phyloP scores from a whole-genome alignment of 179 eudicot species.

The Beta lomatogona region DNA sequence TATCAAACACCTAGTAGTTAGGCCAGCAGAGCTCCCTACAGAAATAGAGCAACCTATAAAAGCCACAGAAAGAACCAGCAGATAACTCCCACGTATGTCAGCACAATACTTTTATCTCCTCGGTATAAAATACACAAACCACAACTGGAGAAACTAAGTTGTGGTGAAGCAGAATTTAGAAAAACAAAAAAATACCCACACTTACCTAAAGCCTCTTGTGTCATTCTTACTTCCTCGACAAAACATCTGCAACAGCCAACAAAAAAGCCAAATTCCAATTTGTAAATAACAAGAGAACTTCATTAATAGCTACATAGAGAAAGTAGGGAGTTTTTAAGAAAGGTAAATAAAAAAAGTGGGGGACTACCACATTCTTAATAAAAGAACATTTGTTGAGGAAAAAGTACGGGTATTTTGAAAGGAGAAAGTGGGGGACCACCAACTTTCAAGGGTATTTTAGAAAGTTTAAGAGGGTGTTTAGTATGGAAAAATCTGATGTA shows the following conservation, averaged over 20 bases:
- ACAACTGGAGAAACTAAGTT: background rate
- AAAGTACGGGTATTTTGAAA: no score
- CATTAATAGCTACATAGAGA: no score
- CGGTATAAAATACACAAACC: background rate
- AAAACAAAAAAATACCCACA: background rate
- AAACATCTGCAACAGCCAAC: conserved; percentile 66
- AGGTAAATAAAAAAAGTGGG: no score
- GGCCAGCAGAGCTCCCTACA: background rate
- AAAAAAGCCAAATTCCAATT: background rate
- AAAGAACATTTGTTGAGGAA: no score
- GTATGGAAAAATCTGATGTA: no score
- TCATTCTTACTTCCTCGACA: conserved; percentile 96
- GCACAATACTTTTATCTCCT: background rate
- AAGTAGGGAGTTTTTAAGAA: no score
- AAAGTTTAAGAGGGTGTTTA: no score
- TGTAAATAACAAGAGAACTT: no score
- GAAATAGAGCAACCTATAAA: background rate
- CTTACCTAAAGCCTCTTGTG: conserved; percentile 94
- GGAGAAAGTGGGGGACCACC: no score
- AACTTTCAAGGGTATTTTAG: no score
- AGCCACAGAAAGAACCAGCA: conserved; percentile 6
- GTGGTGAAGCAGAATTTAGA: background rate
- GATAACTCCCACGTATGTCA: background rate
- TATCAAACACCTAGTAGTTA: background rate
- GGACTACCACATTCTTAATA: no score